Percentiles rank a stretch among this genome's conserved stretches.
Evolutionary conservation across 768 basidiomycete genomes (phyloP).

Genomic region (Panaeolus cyanescens): DNA sequence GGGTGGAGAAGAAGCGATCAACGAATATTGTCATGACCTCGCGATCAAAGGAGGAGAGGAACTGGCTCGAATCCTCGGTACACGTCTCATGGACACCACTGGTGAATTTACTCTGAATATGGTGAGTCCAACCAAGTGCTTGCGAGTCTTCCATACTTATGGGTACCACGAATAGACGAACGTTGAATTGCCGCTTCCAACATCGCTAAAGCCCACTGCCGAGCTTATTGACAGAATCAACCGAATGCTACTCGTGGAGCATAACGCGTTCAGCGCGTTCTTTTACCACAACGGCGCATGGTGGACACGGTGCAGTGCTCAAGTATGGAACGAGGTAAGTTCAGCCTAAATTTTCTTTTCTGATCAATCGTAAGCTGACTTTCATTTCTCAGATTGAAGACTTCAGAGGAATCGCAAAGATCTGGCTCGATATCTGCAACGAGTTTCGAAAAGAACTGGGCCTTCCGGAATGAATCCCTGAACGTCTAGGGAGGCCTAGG

Average conservation of each 20-base stretch:
- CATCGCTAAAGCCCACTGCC: slow-evolving; percentile 15
- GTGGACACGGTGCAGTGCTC: slow-evolving; percentile 51
- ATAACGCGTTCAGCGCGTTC: slow-evolving; percentile 35
- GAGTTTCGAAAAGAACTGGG: slow-evolving; percentile 31
- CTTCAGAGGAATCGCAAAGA: slow-evolving; percentile 42
- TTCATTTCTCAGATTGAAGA: slow-evolving; percentile 34
- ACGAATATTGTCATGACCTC: slow-evolving; percentile 70
- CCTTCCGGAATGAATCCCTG: slow-evolving; percentile 1
- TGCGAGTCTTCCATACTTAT: background rate
- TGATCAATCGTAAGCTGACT: background rate
- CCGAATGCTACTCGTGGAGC: slow-evolving; percentile 30
- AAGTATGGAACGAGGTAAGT: slow-evolving; percentile 47
- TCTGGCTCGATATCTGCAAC: slow-evolving; percentile 34
- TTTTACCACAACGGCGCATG: slow-evolving; percentile 41
- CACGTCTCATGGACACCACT: slow-evolving; percentile 61
- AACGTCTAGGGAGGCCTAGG: background rate
- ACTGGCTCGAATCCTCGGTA: slow-evolving; percentile 67
- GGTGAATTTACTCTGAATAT: slow-evolving; percentile 72
- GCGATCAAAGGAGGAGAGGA: slow-evolving; percentile 67
- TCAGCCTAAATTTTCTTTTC: background rate
- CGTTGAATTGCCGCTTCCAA: slow-evolving; percentile 41
- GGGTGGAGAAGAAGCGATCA: slow-evolving; percentile 81
- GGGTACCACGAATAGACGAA: slow-evolving; percentile 32
- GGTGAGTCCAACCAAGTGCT: slow-evolving; percentile 40
- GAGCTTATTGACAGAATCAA: slow-evolving; percentile 27